Percentiles rank a stretch among this genome's conserved stretches.
Conservation (phyloP, 1,139 yeast genomes). For the Suhomyces wounanorum region DNA sequence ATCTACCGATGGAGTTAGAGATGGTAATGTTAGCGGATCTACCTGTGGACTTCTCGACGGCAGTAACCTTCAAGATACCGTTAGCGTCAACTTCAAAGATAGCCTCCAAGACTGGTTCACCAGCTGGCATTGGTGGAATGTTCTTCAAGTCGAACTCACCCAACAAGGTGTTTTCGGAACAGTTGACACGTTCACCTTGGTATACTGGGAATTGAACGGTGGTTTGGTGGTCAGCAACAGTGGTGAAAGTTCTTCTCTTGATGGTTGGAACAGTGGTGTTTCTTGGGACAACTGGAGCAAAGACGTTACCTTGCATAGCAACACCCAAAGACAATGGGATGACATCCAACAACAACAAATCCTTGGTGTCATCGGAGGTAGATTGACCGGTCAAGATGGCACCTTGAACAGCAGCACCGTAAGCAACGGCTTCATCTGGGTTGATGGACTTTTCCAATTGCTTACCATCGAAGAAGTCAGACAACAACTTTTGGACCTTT, state of each 20-base stretch:
- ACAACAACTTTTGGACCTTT: conserved; percentile 94
- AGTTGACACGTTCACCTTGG: conserved; percentile 99
- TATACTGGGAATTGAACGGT: conserved; percentile 99
- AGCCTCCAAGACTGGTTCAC: conserved; percentile 99
- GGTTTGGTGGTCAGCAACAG: conserved; percentile 99
- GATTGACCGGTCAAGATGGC: conserved; percentile 98
- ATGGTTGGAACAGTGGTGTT: conserved; percentile 99
- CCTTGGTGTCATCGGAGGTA: conserved; percentile 96
- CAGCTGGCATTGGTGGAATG: conserved; percentile 99
- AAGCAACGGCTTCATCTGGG: conserved; percentile 99
- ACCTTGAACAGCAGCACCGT: conserved; percentile 99
- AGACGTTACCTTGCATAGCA: conserved; percentile 99
- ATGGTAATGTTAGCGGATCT: conserved; percentile 99
- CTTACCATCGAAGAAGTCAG: conserved; percentile 98
- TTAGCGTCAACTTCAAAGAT: conserved; percentile 99
- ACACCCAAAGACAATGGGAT: conserved; percentile 99
- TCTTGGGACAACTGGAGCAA: conserved; percentile 99
- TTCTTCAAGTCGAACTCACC: conserved; percentile 99
- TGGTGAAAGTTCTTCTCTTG: conserved; percentile 99
- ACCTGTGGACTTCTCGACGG: conserved; percentile 98
- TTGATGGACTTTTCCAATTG: conserved; percentile 93
- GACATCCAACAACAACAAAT: conserved; percentile 95
- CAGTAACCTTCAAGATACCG: conserved; percentile 99
- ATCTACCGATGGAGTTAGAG: conserved; percentile 99
- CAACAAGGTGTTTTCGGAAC: conserved; percentile 97